These are phyloP conservation scores for Heterobasidion annosum DNA, from an alignment of 1,284 basidiomycete genomes.

Conservation along the genomic window DNA sequence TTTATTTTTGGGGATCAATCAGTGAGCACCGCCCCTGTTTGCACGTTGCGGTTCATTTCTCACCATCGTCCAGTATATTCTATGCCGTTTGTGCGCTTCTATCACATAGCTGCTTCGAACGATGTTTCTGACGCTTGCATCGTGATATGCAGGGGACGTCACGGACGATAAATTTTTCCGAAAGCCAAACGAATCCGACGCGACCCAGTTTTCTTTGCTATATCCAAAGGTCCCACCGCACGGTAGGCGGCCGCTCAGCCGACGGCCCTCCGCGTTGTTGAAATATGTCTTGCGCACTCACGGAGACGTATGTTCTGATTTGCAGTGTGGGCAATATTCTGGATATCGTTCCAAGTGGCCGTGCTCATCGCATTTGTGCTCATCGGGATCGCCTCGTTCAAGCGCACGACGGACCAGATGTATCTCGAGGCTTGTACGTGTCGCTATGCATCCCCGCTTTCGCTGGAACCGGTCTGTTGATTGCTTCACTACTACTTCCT, in stretches of 20 bases:
- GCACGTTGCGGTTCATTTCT: slow-evolving; percentile 36
- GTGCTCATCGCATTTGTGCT: slow-evolving; percentile 63
- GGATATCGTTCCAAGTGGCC: slow-evolving; percentile 64
- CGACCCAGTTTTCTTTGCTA: slow-evolving; percentile 65
- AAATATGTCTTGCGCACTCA: background rate
- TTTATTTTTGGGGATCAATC: slow-evolving; percentile 75
- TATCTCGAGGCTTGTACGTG: slow-evolving; percentile 26
- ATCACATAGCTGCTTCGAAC: background rate
- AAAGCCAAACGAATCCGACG: slow-evolving; percentile 77
- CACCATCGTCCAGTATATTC: slow-evolving; percentile 27
- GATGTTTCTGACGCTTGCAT: background rate
- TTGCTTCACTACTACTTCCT: background rate
- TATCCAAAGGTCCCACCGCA: slow-evolving; percentile 61
- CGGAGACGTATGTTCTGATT: background rate
- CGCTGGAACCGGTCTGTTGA: background rate
- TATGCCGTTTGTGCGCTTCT: slow-evolving; percentile 62
- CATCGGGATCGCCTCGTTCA: slow-evolving; percentile 68
- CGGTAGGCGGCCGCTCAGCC: slow-evolving; percentile 29
- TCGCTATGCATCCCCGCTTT: background rate
- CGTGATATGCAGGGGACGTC: slow-evolving; percentile 56
- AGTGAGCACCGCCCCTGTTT: slow-evolving; percentile 15
- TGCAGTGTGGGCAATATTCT: slow-evolving; percentile 65
- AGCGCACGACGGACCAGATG: slow-evolving; percentile 27
- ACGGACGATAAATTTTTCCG: slow-evolving; percentile 81
- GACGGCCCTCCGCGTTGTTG: background rate